Evolutionary conservation across 106 monocot species (phyloP), one percentile per base, ranked within the genome.

Genomic region (Dendrobium officinale): DNA sequence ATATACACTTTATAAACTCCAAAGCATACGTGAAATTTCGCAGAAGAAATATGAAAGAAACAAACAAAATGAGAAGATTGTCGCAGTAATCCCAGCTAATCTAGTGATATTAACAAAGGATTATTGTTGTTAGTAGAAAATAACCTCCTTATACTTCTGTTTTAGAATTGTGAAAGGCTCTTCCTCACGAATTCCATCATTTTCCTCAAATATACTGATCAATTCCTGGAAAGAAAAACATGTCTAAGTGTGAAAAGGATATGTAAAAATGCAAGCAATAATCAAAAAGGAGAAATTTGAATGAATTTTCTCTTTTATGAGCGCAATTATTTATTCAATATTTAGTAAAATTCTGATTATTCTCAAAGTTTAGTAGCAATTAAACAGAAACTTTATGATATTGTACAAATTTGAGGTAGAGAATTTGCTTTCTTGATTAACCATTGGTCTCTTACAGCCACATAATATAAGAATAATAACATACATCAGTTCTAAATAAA

Each of bases 81-180:
- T 61, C 1, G 19, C 0, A 61, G n/a, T 4, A 19, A 61, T 61
- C 61, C 61, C 6, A 70, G 0, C 2, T 13, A 70, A 37, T 70
- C 41, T 8, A 74, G 20, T 44, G 17, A 3, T 44, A 74, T 74
- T 74, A 74, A 13, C 74, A 44, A 74, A n/a, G 74, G 43, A 74
- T 20, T 42, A 74, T 20, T 74, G 42, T 7, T 19, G n/a, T 18
- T n/a, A 43, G 43, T 42, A 5, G 43, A 19, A 74, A 74, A 18
- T 74, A 6, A 94, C 94, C 94, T 91, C 81, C 55, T 70, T 77
- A 42, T 58, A 11, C 77, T 83, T 77, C 41, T 51, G 45, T 61
- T 77, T 61, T 55, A 84, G 84, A 29, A 94, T 77, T 76, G 79
- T 86, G 86, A 91, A 92, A 81, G 94, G 94, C 72, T 95, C 94